Evolutionary conservation across 495 filamentous ascomycete genomes (phyloP), one percentile per base, ranked within the genome.

Genomic region (Xylona heveae): DNA sequence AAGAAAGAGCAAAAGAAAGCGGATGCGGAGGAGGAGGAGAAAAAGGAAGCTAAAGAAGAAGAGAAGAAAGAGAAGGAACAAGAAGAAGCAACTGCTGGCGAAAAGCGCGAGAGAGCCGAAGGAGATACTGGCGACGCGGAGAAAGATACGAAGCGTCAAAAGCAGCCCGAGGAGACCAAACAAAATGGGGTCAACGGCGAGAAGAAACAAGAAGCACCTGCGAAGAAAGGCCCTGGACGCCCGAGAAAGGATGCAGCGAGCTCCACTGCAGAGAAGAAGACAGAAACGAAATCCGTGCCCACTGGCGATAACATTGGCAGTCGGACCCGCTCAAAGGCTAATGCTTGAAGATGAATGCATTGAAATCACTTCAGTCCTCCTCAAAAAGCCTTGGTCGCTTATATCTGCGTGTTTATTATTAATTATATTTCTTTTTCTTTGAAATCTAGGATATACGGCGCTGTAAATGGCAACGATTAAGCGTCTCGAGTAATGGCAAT

Each of bases 1-100:
- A 31, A 43, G 43, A 20, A 42, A 47, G 9, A 42, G 39, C 36
- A 48, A 48, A 26, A 49, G 30, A 12, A 47, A 17, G 23, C 42
- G 40, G 28, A 51, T 38, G 33, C 25, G 22, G 18, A 31, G 21
- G 33, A 50, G 47, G 19, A 51, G 39, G 12, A 44, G 24, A 10
- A 48, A 25, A 27, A 33, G 28, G 18, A 25, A 25, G 23, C 23
- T 7, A 13, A 25, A 8, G 13, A 7, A 8, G 23, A 17, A 17
- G 21, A 35, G 15, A 25, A 25, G 34, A 12, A 35, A 39, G 20
- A 12, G 10, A 19, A 33, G 10, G 13, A 2, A 2, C 12, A 33
- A 10, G 31, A 7, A 14, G 31, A 32, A 14, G 20, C 9, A 13
- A 25, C 23, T 25, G 23, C 8, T 8, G 13, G 23, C 23, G 23